Evolutionary conservation across 2,329 filamentous ascomycete genomes (phyloP).

Genomic region (Pestalotiopsis fici): DNA sequence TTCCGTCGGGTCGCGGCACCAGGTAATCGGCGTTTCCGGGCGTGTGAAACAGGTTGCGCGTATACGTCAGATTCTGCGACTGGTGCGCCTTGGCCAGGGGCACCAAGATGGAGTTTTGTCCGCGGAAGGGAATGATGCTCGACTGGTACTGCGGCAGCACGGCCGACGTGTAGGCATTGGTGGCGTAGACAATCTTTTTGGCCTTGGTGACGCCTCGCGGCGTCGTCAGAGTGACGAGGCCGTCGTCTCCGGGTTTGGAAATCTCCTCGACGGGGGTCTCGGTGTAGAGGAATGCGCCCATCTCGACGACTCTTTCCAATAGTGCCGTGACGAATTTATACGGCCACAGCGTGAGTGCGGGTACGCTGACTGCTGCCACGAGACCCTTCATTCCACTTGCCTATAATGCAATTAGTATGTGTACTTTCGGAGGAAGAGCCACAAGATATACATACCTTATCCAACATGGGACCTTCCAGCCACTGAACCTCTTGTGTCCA

Average conservation of each 20-base stretch:
- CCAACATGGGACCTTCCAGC: slow-evolving; percentile 1
- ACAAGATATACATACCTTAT: neutral
- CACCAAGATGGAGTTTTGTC: neutral
- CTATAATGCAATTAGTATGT: neutral
- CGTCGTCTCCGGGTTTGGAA: neutral
- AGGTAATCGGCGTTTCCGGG: slow-evolving; percentile 1
- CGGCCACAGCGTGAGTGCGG: slow-evolving; percentile 5
- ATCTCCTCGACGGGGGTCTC: neutral
- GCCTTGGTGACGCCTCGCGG: neutral
- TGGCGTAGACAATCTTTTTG: slow-evolving; percentile 3
- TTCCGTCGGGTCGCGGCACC: slow-evolving; percentile 1
- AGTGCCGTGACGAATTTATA: slow-evolving; percentile 9
- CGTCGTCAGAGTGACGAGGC: neutral
- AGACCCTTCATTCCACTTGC: slow-evolving; percentile 8
- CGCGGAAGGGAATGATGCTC: neutral
- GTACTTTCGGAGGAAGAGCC: too few relatives aligned
- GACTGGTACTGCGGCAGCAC: neutral
- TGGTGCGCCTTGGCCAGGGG: neutral
- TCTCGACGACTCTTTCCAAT: slow-evolving; percentile 2
- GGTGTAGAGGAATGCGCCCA: slow-evolving; percentile 11
- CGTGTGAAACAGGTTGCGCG: neutral
- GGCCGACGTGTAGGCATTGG: slow-evolving; percentile 1
- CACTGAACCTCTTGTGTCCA: slow-evolving; percentile 5
- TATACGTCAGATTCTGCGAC: neutral
- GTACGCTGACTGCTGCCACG: neutral